phyloP scores from a whole-genome alignment of 441 rosid genomes.

The Syzygium syzygioides region DNA sequence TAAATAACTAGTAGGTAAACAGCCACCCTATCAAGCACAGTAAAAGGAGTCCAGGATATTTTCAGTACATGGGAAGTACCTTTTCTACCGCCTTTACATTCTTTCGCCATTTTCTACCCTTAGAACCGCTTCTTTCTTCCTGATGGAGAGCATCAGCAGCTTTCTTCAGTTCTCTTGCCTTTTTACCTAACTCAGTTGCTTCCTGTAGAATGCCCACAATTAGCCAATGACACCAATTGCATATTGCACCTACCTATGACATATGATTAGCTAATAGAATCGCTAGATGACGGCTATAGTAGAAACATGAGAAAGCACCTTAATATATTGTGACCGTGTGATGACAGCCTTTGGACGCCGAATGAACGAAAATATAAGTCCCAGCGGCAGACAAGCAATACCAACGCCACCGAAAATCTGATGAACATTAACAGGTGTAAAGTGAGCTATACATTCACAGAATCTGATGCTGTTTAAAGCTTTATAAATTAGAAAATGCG shows the following conservation, averaged over 20 bases:
- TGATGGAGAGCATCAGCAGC: constrained; percentile 95
- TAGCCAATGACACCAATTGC: constrained; percentile 1
- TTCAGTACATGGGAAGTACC: constrained; percentile 29
- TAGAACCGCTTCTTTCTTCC: constrained; percentile 90
- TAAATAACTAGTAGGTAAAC: neutral
- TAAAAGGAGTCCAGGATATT: neutral
- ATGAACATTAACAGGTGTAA: constrained; percentile 4
- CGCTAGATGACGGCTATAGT: neutral
- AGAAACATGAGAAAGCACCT: constrained; percentile 36
- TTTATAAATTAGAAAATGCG: neutral
- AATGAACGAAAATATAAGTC: constrained; percentile 87
- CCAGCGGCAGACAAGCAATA: constrained; percentile 86
- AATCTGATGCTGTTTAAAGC: neutral
- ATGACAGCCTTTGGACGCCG: constrained; percentile 98
- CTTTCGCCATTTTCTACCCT: constrained; percentile 96
- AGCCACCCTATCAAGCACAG: neutral
- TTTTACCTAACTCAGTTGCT: constrained; percentile 97
- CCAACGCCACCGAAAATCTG: constrained; percentile 99
- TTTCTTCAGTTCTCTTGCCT: constrained; percentile 89
- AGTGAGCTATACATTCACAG: neutral
- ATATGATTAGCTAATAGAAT: neutral
- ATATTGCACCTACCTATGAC: neutral
- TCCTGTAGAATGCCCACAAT: constrained; percentile 42
- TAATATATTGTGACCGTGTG: constrained; percentile 92
- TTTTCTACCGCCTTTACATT: constrained; percentile 94